Percentiles rank a stretch among this genome's conserved stretches.
Conservation (phyloP, 192 early-diverging fungal species). For the Backusella tuberculispora region DNA sequence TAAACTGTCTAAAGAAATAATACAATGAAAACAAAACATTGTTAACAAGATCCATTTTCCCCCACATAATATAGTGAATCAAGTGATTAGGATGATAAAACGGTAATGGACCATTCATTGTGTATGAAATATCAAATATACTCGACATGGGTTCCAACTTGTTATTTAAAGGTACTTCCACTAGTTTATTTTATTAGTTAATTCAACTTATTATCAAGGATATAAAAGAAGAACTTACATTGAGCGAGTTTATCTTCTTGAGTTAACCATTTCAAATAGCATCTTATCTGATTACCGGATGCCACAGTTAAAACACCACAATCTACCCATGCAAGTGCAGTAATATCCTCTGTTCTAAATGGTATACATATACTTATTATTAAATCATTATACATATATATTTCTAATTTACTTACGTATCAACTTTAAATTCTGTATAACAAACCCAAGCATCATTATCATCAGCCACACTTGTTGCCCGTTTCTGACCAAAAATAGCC, state of each 20-base stretch:
- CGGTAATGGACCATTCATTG: slow-evolving; percentile 65
- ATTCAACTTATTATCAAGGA: neutral
- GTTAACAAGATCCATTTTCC: slow-evolving; percentile 70
- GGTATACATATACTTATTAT: neutral
- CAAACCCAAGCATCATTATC: slow-evolving; percentile 53
- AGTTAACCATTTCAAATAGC: slow-evolving; percentile 72
- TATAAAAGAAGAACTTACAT: neutral
- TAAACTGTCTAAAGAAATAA: slow-evolving; percentile 43
- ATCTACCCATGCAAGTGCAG: slow-evolving; percentile 54
- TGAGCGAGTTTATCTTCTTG: slow-evolving; percentile 47
- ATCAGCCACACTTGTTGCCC: slow-evolving; percentile 45
- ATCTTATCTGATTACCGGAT: slow-evolving; percentile 53
- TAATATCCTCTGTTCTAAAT: slow-evolving; percentile 43
- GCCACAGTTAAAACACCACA: slow-evolving; percentile 64
- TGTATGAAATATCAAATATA: slow-evolving; percentile 53
- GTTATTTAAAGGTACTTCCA: slow-evolving; percentile 19
- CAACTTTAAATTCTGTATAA: slow-evolving; percentile 58
- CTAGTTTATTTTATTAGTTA: slow-evolving; percentile 5
- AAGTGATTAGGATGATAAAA: slow-evolving; percentile 77
- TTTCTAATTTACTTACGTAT: slow-evolving; percentile 48
- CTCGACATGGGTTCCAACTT: slow-evolving; percentile 46
- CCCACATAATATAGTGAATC: slow-evolving; percentile 74
- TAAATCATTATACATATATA: too few relatives aligned
- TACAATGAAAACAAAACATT: slow-evolving; percentile 67
- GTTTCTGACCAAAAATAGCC: slow-evolving; percentile 62